phyloP scores from a whole-genome alignment of 106 monocot species.

The Acorus calamus region DNA sequence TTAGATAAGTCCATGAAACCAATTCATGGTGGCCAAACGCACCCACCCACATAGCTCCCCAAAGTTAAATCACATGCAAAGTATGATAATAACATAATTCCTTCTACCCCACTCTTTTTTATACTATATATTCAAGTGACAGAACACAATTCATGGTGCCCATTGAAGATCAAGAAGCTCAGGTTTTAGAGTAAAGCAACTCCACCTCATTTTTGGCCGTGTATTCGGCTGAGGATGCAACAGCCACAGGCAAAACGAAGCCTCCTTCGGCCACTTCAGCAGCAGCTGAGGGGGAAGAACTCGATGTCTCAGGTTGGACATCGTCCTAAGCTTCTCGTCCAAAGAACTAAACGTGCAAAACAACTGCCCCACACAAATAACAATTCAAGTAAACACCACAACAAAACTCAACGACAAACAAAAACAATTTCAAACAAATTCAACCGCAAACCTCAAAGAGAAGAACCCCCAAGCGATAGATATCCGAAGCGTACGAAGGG shows the following conservation, averaged over 20 bases:
- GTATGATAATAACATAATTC: too few species aligned
- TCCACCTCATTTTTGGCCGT: slow-evolving; percentile 8
- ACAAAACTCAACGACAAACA: background rate
- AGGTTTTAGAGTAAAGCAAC: background rate
- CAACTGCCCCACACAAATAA: background rate
- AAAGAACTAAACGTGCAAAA: slow-evolving; percentile 4
- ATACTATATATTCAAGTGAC: too few species aligned
- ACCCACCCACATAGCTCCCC: too few species aligned
- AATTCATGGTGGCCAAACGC: too few species aligned
- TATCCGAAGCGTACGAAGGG: slow-evolving; percentile 62
- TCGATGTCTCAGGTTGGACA: slow-evolving; percentile 7
- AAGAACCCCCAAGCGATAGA: slow-evolving; percentile 66
- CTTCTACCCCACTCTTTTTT: too few species aligned
- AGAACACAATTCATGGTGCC: too few species aligned
- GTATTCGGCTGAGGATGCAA: slow-evolving; percentile 6
- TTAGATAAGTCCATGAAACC: too few species aligned
- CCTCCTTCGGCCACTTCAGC: slow-evolving; percentile 10
- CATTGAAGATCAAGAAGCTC: too few species aligned
- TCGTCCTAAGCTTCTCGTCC: slow-evolving; percentile 7
- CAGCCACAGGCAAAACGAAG: slow-evolving; percentile 12
- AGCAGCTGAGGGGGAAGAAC: slow-evolving; percentile 9
- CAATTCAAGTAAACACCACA: background rate
- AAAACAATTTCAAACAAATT: background rate
- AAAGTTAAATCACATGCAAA: too few species aligned
- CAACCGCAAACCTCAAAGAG: slow-evolving; percentile 1